Evolutionary conservation across 2,329 filamentous ascomycete genomes (phyloP), one percentile per base, ranked within the genome.

Genomic region (Neofusicoccum sp.): DNA sequence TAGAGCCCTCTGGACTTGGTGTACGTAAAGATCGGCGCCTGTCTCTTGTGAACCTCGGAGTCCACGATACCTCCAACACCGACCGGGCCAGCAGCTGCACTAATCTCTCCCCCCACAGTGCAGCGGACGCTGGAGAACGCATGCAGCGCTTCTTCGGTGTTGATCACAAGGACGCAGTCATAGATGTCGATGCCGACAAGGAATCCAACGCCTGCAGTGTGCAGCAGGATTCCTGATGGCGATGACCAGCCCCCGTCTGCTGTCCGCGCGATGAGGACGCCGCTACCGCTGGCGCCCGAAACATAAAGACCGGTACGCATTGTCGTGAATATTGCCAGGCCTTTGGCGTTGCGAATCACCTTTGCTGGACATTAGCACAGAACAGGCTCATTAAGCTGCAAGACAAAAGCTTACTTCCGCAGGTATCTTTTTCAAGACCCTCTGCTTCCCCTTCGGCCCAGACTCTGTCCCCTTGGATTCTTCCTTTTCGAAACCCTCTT

Each of bases 291-390:
- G 14, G 93, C 93, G 49, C 94, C 94, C 49, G 91, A 94, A 69
- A 96, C 84, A 91, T 93, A 97, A 36, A 97, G 80, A 11, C 94
- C 94, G 12, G 92, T 94, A 64, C 94, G 89, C 92, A 97, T 96
- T 34, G 92, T 96, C 0, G 93, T 97, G 79, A 97, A 97, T 68
- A 98, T 91, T 61, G 92, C 93, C 64, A 98, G 84, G 9, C 92
- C 94, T 68, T 94, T 92, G 33, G 93, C 93, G 78, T 95, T 91
- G 72, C 91, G 87, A 69, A 98, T 92, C 63, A 97, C 92, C 71
- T 89, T 54, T 2, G 33, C 6, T 7, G 9, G 31, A 49, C 11
- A 37, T 64, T 16, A 63, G 39, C 62, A 47, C 44, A 28, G 22
- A 22, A 9, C 44, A 28, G 8, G 62, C 36, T 43, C 22, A 22